Evolutionary conservation across 805 yeast genomes (phyloP), one percentile per base, ranked within the genome.

Genomic region (Metschnikowia proteae): DNA sequence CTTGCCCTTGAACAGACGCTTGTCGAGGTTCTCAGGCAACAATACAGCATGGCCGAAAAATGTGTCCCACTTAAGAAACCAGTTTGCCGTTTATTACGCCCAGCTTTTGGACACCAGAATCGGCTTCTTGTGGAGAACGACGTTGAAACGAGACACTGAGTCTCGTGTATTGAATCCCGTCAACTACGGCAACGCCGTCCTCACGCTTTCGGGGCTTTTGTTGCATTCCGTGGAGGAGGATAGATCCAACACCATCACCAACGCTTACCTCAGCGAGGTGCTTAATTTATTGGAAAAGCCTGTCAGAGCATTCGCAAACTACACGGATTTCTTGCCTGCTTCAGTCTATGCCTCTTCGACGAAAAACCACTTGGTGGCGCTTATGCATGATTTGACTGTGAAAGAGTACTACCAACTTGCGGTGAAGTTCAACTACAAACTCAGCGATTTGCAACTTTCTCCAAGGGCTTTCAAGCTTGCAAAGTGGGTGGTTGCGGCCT

Each of bases 401-500:
- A 76, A 74, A 49, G 82, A 83, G 45, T 85, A 84, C 60, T 78
- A 80, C 59, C 82, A 81, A 51, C 73, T 86, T 39, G 84, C 86
- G 29, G 68, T 85, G 33, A 76, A 78, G 56, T 86, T 82, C 63
- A 83, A 84, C 60, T 76, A 73, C 37, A 73, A 81, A 40, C 65
- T 86, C 51, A 83, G 83, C 60, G 90, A 84, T 57, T 75, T 86
- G 54, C 74, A 80, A 26, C 67, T 86, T 38, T 75, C 80, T 45
- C 79, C 84, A 3, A 80, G 81, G 41, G 86, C 86, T 4, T 80
- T 80, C 58, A 80, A 79, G 53, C 70, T 85, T 53, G 88, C 88
- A 13, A 83, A 83, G 59, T 81, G 88, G 83, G 86, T 86, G 27
- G 74, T 83, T 48, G 90, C 84, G 55, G 76, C 76, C 29, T 84